Evolutionary conservation across 2,329 filamentous ascomycete genomes (phyloP).

Genomic region (Apiospora koreana): DNA sequence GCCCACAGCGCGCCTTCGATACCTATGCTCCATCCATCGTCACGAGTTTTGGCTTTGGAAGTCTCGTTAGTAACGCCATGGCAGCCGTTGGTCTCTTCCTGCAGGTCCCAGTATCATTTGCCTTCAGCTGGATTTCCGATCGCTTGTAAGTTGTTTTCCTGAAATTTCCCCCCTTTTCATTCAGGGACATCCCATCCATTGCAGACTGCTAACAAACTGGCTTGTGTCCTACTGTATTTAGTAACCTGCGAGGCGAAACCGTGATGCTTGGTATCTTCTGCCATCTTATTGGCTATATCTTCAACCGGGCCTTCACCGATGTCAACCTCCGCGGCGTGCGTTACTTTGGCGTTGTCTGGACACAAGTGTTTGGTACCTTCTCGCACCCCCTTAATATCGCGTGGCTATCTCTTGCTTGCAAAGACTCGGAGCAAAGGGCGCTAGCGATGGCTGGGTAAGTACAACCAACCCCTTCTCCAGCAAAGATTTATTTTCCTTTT

Average conservation of each 20-base stretch:
- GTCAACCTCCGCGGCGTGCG: slow-evolving; percentile 37
- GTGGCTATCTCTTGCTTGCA: slow-evolving; percentile 54
- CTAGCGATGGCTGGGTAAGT: slow-evolving; percentile 42
- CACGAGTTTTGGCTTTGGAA: slow-evolving; percentile 43
- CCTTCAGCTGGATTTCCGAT: slow-evolving; percentile 22
- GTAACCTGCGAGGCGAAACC: background rate
- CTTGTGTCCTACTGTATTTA: background rate
- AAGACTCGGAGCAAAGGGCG: slow-evolving; percentile 46
- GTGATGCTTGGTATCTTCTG: slow-evolving; percentile 12
- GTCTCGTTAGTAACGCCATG: slow-evolving; percentile 48
- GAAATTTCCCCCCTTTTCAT: background rate
- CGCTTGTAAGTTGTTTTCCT: background rate
- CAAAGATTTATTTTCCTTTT: slow-evolving; percentile 32
- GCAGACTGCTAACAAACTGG: background rate
- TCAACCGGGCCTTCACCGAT: background rate
- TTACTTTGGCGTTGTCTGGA: slow-evolving; percentile 46
- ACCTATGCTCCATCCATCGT: slow-evolving; percentile 32
- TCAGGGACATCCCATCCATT: no score
- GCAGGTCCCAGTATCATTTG: slow-evolving; percentile 41
- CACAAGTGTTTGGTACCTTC: slow-evolving; percentile 50
- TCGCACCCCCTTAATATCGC: slow-evolving; percentile 56
- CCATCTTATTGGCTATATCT: slow-evolving; percentile 37
- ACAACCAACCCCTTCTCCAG: slow-evolving; percentile 3
- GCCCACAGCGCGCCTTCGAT: slow-evolving; percentile 26
- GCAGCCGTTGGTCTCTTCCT: slow-evolving; percentile 43